These are phyloP conservation scores for Pythium myriotylum DNA, from an alignment of 352 stramenopile genomes.

Conservation along the genomic window DNA sequence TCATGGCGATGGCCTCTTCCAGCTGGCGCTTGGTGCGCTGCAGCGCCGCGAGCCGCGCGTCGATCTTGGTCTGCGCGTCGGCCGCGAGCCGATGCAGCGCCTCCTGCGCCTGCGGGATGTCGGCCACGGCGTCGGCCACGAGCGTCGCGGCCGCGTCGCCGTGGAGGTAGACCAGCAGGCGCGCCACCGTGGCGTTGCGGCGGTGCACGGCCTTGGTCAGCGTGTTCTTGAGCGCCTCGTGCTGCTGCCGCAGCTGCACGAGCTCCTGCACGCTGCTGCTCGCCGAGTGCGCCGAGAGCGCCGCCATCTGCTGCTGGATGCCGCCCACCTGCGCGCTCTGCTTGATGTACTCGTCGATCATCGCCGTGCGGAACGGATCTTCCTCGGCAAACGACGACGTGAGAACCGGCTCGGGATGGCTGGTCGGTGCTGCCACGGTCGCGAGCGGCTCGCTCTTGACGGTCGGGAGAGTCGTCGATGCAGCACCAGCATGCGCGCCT, in stretches of 20 bases:
- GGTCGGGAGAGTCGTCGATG: neutral
- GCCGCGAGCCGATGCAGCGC: conserved; percentile 57
- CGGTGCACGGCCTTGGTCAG: conserved; percentile 37
- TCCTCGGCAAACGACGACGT: conserved; percentile 33
- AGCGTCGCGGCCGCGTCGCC: conserved; percentile 45
- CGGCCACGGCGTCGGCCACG: conserved; percentile 31
- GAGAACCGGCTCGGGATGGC: neutral
- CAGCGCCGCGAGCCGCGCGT: conserved; percentile 35
- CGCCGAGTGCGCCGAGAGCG: conserved; percentile 15
- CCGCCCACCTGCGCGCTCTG: conserved; percentile 48
- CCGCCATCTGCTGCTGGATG: conserved; percentile 40
- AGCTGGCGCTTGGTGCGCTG: conserved; percentile 47
- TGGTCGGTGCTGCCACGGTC: neutral
- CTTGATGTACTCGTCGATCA: conserved; percentile 65
- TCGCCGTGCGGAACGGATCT: conserved; percentile 50
- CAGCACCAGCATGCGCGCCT: neutral
- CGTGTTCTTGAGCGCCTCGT: conserved; percentile 21
- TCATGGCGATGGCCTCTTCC: conserved; percentile 63
- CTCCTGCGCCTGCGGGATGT: conserved; percentile 52
- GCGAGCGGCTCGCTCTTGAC: neutral
- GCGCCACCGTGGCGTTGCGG: conserved; percentile 54
- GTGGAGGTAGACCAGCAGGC: conserved; percentile 52
- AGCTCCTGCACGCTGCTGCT: conserved; percentile 13
- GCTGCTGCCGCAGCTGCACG: conserved; percentile 4
- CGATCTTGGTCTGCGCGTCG: conserved; percentile 44